Evolutionary conservation across 805 yeast species (phyloP).

Genomic region (Kodamaea leandrae): DNA sequence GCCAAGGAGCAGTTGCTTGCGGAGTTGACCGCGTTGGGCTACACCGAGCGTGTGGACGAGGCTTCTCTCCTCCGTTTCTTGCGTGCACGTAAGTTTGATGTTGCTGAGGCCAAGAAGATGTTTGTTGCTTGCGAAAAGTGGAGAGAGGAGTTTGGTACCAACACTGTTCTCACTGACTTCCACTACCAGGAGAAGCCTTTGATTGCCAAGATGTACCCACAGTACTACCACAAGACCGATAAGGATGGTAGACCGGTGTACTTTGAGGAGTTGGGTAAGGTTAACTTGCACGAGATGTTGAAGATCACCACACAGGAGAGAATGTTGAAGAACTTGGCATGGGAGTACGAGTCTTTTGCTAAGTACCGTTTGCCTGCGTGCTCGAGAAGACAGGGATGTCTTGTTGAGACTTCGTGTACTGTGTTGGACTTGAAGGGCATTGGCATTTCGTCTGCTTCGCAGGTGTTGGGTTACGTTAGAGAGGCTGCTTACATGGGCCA

Average conservation of each 20-base stretch:
- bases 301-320: slow-evolving; percentile 93
- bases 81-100: slow-evolving; percentile 93
- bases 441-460: slow-evolving; percentile 77
- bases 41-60: slow-evolving; percentile 78
- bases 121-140: slow-evolving; percentile 83
- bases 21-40: slow-evolving; percentile 61
- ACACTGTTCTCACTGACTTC: slow-evolving; percentile 83
- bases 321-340: slow-evolving; percentile 91
- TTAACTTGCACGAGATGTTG: slow-evolving; percentile 86
- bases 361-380: slow-evolving; percentile 88
- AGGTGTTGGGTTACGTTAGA: slow-evolving; percentile 81
- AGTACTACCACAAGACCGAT: slow-evolving; percentile 95
- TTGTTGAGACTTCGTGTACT: slow-evolving; percentile 95
- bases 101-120: slow-evolving; percentile 77
- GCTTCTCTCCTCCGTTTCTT: slow-evolving; percentile 81
- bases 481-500: slow-evolving; percentile 95
- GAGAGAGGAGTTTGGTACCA: slow-evolving; percentile 84
- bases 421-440: slow-evolving; percentile 94
- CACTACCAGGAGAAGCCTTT: slow-evolving; percentile 88
- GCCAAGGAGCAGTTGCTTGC: slow-evolving; percentile 58
- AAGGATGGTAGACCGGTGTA: slow-evolving; percentile 96
- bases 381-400: slow-evolving; percentile 71
- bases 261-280: slow-evolving; percentile 89
- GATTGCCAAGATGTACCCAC: slow-evolving; percentile 90
- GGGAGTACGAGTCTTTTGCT: slow-evolving; percentile 95